Conservation (phyloP, 305 asterid genomes). For the Euphrasia arctica region DNA sequence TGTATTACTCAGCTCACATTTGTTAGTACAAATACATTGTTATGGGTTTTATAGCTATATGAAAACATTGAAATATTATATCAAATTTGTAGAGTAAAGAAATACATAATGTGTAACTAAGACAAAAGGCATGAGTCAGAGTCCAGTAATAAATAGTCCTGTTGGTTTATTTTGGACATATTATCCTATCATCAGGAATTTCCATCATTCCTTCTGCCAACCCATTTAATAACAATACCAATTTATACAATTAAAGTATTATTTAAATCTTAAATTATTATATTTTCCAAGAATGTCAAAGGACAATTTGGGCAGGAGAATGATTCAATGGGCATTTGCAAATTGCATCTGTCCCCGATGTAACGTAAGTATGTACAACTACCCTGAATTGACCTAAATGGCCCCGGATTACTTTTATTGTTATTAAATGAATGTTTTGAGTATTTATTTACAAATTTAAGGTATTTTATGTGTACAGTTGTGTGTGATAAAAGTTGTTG, state of each 20-base stretch:
- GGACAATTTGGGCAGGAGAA: not conserved
- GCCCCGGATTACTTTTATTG: not conserved
- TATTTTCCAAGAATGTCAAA: not conserved
- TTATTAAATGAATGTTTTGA: too few relatives aligned
- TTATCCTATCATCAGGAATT: constrained; percentile 36
- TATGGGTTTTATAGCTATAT: too few relatives aligned
- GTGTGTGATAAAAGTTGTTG: too few relatives aligned
- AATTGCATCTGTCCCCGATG: not conserved
- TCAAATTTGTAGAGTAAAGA: not conserved
- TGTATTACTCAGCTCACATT: too few relatives aligned
- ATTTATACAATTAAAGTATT: too few relatives aligned
- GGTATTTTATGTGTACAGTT: too few relatives aligned
- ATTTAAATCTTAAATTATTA: too few relatives aligned
- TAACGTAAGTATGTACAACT: not conserved
- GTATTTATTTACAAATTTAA: too few relatives aligned
- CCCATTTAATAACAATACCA: constrained; percentile 33
- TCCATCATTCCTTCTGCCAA: constrained; percentile 54
- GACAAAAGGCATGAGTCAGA: constrained; percentile 17
- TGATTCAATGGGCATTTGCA: not conserved
- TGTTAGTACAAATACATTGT: too few relatives aligned
- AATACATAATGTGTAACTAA: not conserved
- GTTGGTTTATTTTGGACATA: constrained; percentile 28
- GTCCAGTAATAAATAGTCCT: constrained; percentile 22
- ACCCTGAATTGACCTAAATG: not conserved
- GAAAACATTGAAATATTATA: not conserved